Evolutionary conservation across 2,329 filamentous ascomycete species (phyloP), one percentile per base, ranked within the genome.

Genomic region (Alternaria ventricosa): DNA sequence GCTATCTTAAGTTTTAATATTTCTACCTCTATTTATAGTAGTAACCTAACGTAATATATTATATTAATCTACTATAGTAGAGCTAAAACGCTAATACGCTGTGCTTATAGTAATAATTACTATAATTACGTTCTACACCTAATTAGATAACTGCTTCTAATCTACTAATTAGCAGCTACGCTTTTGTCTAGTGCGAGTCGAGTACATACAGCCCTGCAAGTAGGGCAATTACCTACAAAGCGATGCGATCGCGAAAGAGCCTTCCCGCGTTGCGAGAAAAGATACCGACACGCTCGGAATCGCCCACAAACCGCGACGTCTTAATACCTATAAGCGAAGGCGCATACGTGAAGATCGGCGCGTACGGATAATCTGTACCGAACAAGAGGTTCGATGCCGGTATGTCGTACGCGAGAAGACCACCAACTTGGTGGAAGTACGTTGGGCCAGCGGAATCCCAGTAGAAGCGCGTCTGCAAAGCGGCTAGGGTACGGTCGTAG

Each of bases 391-490:
- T 44, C 3, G 50, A 33, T 1, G 15, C 12, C 7, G 58, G 55
- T 36, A 65, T 50, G 3, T 45, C 51, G 15, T 67, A 67, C 5
- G 55, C 64, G 8, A 67, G 30, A 13, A 67, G 25, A 0, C 64
- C 62, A 10, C 45, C 54, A 3, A 67, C 18, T 18, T 67, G 62
- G 20, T 54, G 41, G n/a, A 56, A 41, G n/a, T 55, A 65, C n/a
- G 58, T 67, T 0, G 58, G 57, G 0, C 64, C 61, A 1, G 64
- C 64, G 6, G 60, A 60, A 18, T 63, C 60, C 64, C 57, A 63
- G 23, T 18, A 66, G 13, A 66, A 41, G 13, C 60, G 55, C 7
- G 46, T 63, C 41, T 53, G 55, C 7, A 58, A 51, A 6, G 27
- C 46, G 9, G 12, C 20, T 22, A 64, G 27, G 2, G 51, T 60